These are phyloP conservation scores for Ettlia oleoabundans DNA, from an alignment of 139 green algal genomes.

Conservation along the genomic window DNA sequence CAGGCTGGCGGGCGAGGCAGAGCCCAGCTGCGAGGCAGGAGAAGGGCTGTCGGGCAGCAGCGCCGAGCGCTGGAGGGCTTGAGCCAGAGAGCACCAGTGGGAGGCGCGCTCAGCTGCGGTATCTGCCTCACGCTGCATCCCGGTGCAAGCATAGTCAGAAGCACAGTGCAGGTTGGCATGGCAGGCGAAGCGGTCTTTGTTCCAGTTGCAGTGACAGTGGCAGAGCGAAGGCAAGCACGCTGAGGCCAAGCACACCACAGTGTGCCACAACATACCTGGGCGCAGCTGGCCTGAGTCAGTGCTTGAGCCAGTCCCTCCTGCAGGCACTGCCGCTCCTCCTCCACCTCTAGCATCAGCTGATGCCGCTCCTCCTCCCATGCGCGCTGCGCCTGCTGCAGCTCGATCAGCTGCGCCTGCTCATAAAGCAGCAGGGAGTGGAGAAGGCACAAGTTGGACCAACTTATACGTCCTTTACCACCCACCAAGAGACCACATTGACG, in stretches of 20 bases:
- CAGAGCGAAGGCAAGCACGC: too few species aligned
- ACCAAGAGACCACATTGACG: too few species aligned
- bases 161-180: too few species aligned
- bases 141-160: too few species aligned
- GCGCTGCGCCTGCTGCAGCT: conserved; percentile 10
- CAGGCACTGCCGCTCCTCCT: conserved; percentile 26
- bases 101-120: background rate
- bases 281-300: conserved; percentile 7
- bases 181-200: too few species aligned
- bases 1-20: background rate
- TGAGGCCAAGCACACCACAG: background rate
- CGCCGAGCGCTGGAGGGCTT: conserved; percentile 6
- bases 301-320: conserved; percentile 5
- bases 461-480: too few species aligned
- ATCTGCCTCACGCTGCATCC: conserved; percentile 9
- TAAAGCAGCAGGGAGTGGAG: background rate
- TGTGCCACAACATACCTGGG: background rate
- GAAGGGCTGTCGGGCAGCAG: conserved; percentile 6
- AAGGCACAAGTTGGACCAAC: too few species aligned
- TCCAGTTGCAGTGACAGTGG: too few species aligned
- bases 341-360: background rate
- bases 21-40: background rate
- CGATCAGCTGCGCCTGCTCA: conserved; percentile 5
- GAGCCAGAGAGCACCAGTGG: conserved; percentile 26
- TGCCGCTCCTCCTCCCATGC: conserved; percentile 11